Evolutionary conservation across 768 basidiomycete genomes (phyloP), one percentile per base, ranked within the genome.

Genomic region (Exsudoporus frostii): DNA sequence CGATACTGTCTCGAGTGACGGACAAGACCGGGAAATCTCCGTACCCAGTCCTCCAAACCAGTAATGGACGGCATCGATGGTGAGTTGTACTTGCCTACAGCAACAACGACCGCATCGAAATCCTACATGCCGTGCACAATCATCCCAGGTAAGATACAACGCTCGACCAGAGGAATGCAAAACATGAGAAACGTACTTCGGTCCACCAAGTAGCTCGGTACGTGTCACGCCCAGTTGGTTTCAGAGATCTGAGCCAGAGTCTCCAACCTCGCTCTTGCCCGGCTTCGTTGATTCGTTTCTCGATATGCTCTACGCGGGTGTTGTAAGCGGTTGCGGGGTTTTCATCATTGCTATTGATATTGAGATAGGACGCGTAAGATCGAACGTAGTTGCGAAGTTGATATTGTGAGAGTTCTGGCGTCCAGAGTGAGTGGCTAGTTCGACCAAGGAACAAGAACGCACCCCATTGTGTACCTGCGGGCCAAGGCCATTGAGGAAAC

Each of bases 301-400:
- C 71, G 29, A 75, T 65, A 13, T 62, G 64, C 50, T 81, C 78
- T 7, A 81, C 77, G 10, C 79, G 75, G 0, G 79, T 80, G 61
- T 76, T 76, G 63, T 75, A 79, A 3, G 72, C 70, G 2, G 72
- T 53, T 22, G 71, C 61, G 0, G 69, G 65, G 48, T 72, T 77
- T 8, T 65, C 62, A 46, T 79, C 78, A 48, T 79, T 58, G 34
- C 56, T 58, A 11, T 58, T 59, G 17, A 59, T 33, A 25, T 45
- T 45, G 7, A 58, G 51, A 24, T 48, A 58, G 8, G 57, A 58
- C 11, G 57, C 47, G 22, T 59, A 59, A 15, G 57, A 58, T 14
- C 57, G 51, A 45, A 58, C 14, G 20, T 80, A 76, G 38, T 69
- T 64, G 50, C 66, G 61, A 32, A 75, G 32, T 42, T 69, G 64